Conservation (phyloP, 2,329 filamentous ascomycete species). For the Diplodia scrobiculata region DNA sequence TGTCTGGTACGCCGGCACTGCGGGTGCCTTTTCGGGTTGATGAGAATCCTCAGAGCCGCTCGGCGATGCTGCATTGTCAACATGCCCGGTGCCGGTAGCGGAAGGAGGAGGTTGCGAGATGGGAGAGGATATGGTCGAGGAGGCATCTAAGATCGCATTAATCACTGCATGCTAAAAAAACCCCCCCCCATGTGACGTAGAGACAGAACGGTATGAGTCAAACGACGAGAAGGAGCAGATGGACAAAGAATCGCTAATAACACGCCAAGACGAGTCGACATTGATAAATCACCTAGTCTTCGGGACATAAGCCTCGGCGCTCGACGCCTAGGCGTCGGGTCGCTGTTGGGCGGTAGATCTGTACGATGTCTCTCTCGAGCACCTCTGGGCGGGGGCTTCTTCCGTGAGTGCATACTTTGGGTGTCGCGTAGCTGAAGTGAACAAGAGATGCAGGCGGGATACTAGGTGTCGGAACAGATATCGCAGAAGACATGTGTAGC, state of each 20-base stretch:
- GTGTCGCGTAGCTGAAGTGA: background rate
- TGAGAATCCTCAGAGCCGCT: conserved; percentile 59
- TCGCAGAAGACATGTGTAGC: background rate
- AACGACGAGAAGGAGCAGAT: background rate
- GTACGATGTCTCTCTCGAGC: background rate
- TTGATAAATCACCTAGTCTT: background rate
- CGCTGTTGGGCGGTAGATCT: background rate
- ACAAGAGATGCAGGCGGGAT: background rate
- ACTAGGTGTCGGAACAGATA: background rate
- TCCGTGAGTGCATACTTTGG: background rate
- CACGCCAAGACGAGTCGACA: background rate
- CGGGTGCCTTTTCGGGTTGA: conserved; percentile 62
- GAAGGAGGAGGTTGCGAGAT: conserved; percentile 50
- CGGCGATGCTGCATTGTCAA: conserved; percentile 64
- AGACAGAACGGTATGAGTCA: background rate
- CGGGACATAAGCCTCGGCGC: too few relatives aligned
- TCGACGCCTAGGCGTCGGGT: too few relatives aligned
- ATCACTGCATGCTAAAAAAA: background rate
- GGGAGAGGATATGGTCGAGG: conserved; percentile 46
- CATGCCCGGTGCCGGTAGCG: conserved; percentile 58
- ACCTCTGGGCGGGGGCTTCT: background rate
- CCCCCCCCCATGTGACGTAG: background rate
- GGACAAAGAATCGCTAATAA: background rate
- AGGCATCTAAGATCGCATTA: conserved; percentile 38
- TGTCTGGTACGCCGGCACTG: conserved; percentile 73